phyloP scores from a whole-genome alignment of 2,329 filamentous ascomycete species.

The Colletotrichum caudatum region DNA sequence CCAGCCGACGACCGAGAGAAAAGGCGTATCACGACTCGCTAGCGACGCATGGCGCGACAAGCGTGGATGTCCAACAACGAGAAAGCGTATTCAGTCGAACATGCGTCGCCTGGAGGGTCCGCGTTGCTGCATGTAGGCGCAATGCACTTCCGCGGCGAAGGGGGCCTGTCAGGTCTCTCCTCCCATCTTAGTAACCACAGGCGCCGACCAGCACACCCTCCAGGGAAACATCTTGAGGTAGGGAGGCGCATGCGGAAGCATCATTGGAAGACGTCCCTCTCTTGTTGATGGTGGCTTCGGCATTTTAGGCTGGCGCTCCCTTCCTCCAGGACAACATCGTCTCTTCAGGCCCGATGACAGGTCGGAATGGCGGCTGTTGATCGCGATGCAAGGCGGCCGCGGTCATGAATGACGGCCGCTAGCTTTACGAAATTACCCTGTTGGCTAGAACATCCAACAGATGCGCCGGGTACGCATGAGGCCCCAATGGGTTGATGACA shows the following conservation, averaged over 20 bases:
- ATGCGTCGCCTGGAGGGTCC: neutral
- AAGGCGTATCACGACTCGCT: neutral
- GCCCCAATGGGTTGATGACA: neutral
- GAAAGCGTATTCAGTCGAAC: neutral
- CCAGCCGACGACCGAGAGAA: neutral
- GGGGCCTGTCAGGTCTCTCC: no score
- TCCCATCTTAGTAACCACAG: neutral
- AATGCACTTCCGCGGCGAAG: conserved; percentile 9
- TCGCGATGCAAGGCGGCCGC: conserved; percentile 31
- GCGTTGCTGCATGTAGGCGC: neutral
- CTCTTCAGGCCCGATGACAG: conserved; percentile 24
- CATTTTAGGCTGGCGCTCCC: conserved; percentile 13
- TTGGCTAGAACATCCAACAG: conserved; percentile 32
- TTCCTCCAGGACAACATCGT: conserved; percentile 1
- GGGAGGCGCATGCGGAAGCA: neutral
- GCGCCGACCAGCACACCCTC: neutral
- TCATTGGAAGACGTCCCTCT: conserved; percentile 5
- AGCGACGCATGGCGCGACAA: neutral
- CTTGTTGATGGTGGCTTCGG: conserved; percentile 16
- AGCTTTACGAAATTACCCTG: conserved; percentile 34
- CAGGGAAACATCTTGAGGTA: neutral
- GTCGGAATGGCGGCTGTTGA: conserved; percentile 38
- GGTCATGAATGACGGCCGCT: conserved; percentile 16
- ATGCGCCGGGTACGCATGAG: conserved; percentile 22
- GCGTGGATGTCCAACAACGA: neutral